Percentiles rank a stretch among this genome's conserved stretches.
Conservation (phyloP, 192 early-diverging fungal genomes). For the Mortierella claussenii region DNA sequence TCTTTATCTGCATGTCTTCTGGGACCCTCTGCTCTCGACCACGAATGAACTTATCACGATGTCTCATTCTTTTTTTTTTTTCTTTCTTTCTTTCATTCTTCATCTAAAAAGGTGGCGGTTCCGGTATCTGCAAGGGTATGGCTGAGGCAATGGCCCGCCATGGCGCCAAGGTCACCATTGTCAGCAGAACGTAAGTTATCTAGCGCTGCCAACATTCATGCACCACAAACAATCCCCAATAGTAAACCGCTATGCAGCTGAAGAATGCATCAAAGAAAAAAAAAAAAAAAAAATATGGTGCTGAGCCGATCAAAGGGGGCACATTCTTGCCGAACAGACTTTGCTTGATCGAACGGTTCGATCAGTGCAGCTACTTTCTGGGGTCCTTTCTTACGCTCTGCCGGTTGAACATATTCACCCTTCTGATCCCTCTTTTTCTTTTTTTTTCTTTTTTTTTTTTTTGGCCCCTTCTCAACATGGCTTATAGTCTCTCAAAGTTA, state of each 20-base stretch:
- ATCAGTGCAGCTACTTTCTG: no score
- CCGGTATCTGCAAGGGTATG: slow-evolving; percentile 77
- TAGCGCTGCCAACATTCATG: no score
- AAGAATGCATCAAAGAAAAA: no score
- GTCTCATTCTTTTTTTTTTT: neutral
- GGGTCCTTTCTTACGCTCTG: no score
- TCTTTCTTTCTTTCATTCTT: slow-evolving; percentile 4
- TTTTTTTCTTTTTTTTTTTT: slow-evolving; percentile 11
- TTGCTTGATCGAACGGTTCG: no score
- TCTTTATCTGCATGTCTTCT: neutral
- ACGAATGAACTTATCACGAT: neutral
- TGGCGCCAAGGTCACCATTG: slow-evolving; percentile 70
- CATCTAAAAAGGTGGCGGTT: slow-evolving; percentile 54
- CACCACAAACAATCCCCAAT: no score
- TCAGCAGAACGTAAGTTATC: slow-evolving; percentile 66
- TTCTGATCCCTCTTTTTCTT: neutral
- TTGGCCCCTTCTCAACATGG: neutral
- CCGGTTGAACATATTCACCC: neutral
- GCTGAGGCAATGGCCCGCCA: slow-evolving; percentile 71
- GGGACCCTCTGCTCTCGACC: neutral
- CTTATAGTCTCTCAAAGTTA: slow-evolving; percentile 66
- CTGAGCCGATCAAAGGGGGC: no score
- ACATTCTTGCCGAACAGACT: no score
- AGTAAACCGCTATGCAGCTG: no score
- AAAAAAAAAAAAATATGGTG: no score